These are phyloP conservation scores for Trypanosoma vivax DNA, from an alignment of 208 protist genomes.

Conservation along the genomic window DNA sequence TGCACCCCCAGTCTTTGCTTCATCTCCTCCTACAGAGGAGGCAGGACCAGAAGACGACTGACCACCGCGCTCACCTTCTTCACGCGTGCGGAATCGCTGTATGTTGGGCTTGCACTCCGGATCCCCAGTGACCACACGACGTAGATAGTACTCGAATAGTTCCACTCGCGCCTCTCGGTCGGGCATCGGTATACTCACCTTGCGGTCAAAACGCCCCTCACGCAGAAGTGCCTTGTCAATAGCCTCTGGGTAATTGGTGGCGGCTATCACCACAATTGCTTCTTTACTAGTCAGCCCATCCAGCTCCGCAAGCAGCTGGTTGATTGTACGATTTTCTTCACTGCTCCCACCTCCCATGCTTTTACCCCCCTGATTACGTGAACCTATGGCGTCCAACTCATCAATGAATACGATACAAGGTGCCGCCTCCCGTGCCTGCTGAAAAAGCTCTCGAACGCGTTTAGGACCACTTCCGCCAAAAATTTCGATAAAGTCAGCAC, in stretches of 20 bases:
- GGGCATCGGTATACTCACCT: slow-evolving; percentile 90
- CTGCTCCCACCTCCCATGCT: slow-evolving; percentile 84
- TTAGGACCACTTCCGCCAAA: slow-evolving; percentile 95
- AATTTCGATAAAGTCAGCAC: slow-evolving; percentile 97
- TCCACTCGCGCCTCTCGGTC: slow-evolving; percentile 78
- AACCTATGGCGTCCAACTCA: slow-evolving; percentile 98
- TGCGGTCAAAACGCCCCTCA: slow-evolving; percentile 90
- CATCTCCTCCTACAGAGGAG: not conserved
- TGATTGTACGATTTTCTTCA: slow-evolving; percentile 94
- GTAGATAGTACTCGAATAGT: slow-evolving; percentile 90
- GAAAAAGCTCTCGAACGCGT: slow-evolving; percentile 95
- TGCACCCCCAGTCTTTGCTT: slow-evolving; percentile 17
- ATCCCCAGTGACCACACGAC: slow-evolving; percentile 82
- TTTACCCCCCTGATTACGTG: slow-evolving; percentile 70
- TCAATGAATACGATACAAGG: slow-evolving; percentile 98
- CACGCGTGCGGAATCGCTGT: slow-evolving; percentile 61
- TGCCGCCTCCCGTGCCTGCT: slow-evolving; percentile 89
- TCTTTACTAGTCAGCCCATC: slow-evolving; percentile 92
- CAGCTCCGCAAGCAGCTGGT: slow-evolving; percentile 95
- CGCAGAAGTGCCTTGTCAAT: slow-evolving; percentile 93
- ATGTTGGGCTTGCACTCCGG: slow-evolving; percentile 80
- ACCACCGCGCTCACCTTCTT: slow-evolving; percentile 32
- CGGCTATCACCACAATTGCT: slow-evolving; percentile 95
- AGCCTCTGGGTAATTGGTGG: slow-evolving; percentile 95
- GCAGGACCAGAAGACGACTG: not conserved